Evolutionary conservation across 176 grass and related monocot species (phyloP).

Genomic region (Eremochloa ophiuroides): DNA sequence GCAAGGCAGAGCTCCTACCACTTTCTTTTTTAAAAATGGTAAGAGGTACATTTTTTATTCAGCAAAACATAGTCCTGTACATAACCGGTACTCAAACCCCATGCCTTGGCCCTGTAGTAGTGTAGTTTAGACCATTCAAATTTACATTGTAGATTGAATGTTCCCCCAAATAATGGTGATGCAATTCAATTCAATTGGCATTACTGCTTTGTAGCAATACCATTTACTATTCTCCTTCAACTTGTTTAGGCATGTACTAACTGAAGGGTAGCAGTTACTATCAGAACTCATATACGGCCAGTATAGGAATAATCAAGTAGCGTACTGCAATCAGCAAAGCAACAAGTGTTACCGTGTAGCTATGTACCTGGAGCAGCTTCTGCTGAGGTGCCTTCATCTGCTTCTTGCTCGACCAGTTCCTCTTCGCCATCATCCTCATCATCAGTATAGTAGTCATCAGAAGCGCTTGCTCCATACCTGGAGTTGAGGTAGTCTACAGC

Average conservation of each 20-base stretch:
- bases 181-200: neutral
- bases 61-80: neutral
- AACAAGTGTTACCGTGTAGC: neutral
- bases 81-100: neutral
- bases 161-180: neutral
- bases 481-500: constrained; percentile 83
- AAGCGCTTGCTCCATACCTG: constrained; percentile 52
- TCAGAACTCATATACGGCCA: neutral
- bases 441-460: constrained; percentile 34
- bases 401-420: constrained; percentile 23
- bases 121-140: constrained; percentile 5
- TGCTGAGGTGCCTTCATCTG: constrained; percentile 8
- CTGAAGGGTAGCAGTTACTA: neutral
- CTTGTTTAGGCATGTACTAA: neutral
- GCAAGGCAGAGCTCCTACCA: too few species aligned
- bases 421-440: constrained; percentile 31
- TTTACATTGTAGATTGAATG: neutral
- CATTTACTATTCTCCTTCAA: neutral
- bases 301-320: constrained; percentile 17
- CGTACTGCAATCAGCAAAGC: neutral
- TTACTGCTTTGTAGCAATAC: neutral
- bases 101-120: neutral
- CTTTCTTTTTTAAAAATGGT: neutral
- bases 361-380: constrained; percentile 40
- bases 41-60: neutral